A percentile compares a stretch with the other conserved stretches of the same genome.
Conservation (phyloP, 139 green algal genomes). For the Nannochloris sp. region DNA sequence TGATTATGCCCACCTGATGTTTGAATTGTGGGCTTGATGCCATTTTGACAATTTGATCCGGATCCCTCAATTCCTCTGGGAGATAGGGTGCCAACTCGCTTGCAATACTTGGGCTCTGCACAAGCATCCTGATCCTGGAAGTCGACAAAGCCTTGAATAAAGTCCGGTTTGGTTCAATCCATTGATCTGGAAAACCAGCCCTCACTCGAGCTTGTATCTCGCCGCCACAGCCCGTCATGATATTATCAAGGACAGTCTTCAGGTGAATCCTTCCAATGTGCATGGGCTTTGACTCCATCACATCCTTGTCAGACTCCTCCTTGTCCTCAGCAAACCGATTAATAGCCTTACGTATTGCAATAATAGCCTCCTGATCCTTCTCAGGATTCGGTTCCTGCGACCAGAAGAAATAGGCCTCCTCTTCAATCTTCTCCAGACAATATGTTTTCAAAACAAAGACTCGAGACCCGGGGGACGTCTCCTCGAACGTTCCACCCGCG, state of each 20-base stretch:
- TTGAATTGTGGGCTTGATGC: conserved; percentile 55
- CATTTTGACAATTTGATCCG: conserved; percentile 38
- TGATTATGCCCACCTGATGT: conserved; percentile 55
- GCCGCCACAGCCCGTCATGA: not conserved
- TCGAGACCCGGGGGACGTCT: conserved; percentile 9
- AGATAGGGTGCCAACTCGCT: conserved; percentile 32
- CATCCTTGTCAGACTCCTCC: not conserved
- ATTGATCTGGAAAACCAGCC: not conserved
- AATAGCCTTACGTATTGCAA: conserved; percentile 25
- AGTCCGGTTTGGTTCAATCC: not conserved
- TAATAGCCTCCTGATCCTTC: conserved; percentile 5
- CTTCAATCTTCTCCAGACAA: conserved; percentile 33
- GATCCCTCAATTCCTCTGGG: conserved; percentile 46
- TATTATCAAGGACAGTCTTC: conserved; percentile 12
- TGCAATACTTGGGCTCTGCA: too few species aligned
- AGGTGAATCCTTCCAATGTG: conserved; percentile 7
- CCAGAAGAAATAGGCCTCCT: conserved; percentile 54
- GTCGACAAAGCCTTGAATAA: not conserved
- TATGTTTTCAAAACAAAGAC: conserved; percentile 35
- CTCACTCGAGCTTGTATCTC: conserved; percentile 1
- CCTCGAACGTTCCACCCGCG: too few species aligned
- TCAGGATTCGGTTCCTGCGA: conserved; percentile 19
- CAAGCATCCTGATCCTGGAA: not conserved
- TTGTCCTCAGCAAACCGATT: not conserved
- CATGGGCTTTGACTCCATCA: not conserved